phyloP scores from a whole-genome alignment of 2,329 filamentous ascomycete genomes.

The Bipolaris oryzae region DNA sequence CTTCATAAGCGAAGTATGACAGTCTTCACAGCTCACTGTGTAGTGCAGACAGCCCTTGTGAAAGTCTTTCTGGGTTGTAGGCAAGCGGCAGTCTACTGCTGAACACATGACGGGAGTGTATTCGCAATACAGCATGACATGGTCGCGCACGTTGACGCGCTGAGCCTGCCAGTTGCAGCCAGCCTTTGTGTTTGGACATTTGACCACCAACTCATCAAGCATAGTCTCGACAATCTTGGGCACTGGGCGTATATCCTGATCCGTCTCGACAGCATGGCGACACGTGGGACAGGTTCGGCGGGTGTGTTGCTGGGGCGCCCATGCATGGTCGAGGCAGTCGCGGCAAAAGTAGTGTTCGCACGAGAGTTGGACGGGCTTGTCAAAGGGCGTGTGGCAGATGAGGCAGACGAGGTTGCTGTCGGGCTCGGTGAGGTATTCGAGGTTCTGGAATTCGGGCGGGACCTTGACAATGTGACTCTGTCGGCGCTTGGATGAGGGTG shows the following conservation, averaged over 20 bases:
- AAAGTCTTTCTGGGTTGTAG: conserved; percentile 62
- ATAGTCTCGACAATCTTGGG: conserved; percentile 65
- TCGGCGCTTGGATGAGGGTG: conserved; percentile 45
- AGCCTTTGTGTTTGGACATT: conserved; percentile 61
- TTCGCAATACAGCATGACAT: conserved; percentile 66
- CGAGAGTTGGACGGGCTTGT: conserved; percentile 62
- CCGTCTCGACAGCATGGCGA: conserved; percentile 53
- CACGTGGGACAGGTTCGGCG: conserved; percentile 62
- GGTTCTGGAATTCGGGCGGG: conserved; percentile 60
- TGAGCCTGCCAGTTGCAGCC: conserved; percentile 62
- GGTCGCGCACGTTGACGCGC: conserved; percentile 63
- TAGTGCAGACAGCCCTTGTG: conserved; percentile 61
- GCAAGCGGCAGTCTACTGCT: conserved; percentile 56
- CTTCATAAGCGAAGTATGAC: conserved; percentile 60
- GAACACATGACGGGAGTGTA: conserved; percentile 62
- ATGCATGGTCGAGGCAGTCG: conserved; percentile 58
- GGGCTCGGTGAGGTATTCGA: conserved; percentile 63
- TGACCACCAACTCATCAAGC: conserved; percentile 65
- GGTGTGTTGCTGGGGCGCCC: conserved; percentile 37
- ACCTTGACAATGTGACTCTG: conserved; percentile 42
- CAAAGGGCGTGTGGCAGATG: conserved; percentile 68
- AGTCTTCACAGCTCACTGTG: conserved; percentile 59
- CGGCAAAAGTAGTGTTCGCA: conserved; percentile 70
- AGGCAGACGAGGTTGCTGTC: conserved; percentile 68
- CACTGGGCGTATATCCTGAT: conserved; percentile 45